Evolutionary conservation across 169 alveolate species (phyloP).

Genomic region (Amoebophrya sp.): DNA sequence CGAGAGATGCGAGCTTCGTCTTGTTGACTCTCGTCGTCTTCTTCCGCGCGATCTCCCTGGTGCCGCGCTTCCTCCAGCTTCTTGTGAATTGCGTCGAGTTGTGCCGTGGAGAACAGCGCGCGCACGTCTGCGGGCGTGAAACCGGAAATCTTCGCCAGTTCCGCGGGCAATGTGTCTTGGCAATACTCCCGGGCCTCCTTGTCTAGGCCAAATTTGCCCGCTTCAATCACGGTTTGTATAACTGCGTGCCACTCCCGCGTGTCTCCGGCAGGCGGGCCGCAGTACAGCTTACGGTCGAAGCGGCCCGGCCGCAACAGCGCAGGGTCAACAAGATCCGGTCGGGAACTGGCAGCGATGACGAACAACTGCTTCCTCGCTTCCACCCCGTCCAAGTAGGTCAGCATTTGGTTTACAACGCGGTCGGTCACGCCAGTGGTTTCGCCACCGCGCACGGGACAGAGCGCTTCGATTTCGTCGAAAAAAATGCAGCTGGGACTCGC

Average conservation of each 20-base stretch:
- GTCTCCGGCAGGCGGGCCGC: neutral
- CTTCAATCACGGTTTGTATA: neutral
- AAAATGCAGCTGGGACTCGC: constrained; percentile 60
- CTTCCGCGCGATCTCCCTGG: too few relatives aligned
- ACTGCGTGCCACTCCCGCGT: neutral
- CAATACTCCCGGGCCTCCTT: neutral
- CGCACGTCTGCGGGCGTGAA: constrained; percentile 30
- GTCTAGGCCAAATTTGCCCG: neutral
- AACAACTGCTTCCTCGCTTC: neutral
- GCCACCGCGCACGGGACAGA: constrained; percentile 64
- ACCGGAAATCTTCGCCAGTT: neutral
- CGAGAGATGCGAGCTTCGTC: too few relatives aligned
- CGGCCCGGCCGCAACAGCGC: neutral
- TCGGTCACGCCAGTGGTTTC: constrained; percentile 67
- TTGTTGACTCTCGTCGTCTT: too few relatives aligned
- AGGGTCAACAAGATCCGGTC: neutral
- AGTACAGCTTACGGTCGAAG: neutral
- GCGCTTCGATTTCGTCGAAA: constrained; percentile 72
- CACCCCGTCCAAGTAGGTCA: constrained; percentile 72
- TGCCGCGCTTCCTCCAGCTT: too few relatives aligned
- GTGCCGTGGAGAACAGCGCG: constrained; percentile 27
- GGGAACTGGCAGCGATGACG: neutral
- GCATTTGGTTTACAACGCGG: constrained; percentile 66
- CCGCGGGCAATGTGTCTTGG: neutral
- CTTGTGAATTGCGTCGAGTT: too few relatives aligned